phyloP scores from a whole-genome alignment of 306 rosid genomes.

The Cicer judaicum region DNA sequence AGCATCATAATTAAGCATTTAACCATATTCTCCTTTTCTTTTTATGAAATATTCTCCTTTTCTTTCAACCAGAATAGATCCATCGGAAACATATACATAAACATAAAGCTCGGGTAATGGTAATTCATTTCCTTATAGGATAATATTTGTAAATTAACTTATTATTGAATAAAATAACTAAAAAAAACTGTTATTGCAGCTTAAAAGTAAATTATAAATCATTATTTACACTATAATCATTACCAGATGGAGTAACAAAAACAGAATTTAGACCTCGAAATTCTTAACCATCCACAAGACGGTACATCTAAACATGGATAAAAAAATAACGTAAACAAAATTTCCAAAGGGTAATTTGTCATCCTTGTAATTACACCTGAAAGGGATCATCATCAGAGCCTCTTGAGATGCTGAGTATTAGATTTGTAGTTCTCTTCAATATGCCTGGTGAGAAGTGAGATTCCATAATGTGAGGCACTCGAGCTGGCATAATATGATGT shows the following conservation, averaged over 20 bases:
- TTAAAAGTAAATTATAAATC: constrained; percentile 1
- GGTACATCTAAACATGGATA: neutral
- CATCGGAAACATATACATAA: too few relatives aligned
- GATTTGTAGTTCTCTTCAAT: constrained; percentile 71
- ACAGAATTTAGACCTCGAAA: neutral
- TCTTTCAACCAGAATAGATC: too few relatives aligned
- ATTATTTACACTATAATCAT: constrained; percentile 37
- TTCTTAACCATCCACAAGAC: constrained; percentile 33
- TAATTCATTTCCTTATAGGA: too few relatives aligned
- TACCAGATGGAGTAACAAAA: constrained; percentile 11
- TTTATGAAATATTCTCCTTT: too few relatives aligned
- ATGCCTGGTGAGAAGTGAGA: constrained; percentile 89
- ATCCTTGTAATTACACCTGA: constrained; percentile 44
- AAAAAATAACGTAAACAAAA: constrained; percentile 48
- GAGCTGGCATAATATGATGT: constrained; percentile 89
- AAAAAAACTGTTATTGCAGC: neutral
- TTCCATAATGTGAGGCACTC: constrained; percentile 91
- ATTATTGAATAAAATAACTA: too few relatives aligned
- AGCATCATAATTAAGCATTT: too few relatives aligned
- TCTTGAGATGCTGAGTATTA: constrained; percentile 51
- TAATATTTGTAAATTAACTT: too few relatives aligned
- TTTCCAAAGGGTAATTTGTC: constrained; percentile 36
- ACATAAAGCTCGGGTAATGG: too few relatives aligned
- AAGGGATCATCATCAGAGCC: constrained; percentile 56
- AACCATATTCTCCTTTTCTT: too few relatives aligned